A percentile compares a stretch with the other conserved stretches of the same genome.
Evolutionary conservation across 2,329 filamentous ascomycete genomes (phyloP).

Genomic region (Trichothecium sympodiale): DNA sequence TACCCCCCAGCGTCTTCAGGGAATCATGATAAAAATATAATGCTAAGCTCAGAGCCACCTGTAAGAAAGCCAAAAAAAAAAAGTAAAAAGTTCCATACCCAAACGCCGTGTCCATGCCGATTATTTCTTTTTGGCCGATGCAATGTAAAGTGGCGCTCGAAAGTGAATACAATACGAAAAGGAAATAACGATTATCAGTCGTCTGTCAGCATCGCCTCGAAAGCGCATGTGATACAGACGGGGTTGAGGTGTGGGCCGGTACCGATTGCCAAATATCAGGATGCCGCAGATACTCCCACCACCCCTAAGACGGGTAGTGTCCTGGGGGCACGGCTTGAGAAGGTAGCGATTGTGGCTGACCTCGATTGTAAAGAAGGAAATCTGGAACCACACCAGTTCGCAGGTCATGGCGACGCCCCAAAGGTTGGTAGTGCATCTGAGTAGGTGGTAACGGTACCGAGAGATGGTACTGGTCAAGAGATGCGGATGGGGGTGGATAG

Average conservation of each 20-base stretch:
- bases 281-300: constrained; percentile 9
- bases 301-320: constrained; percentile 22
- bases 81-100: constrained; percentile 4
- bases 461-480: constrained; percentile 64
- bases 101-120: constrained; percentile 1
- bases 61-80: constrained; percentile 7
- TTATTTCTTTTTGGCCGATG: background rate
- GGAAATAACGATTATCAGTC: too few relatives aligned
- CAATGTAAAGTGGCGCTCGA: constrained; percentile 4
- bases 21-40: background rate
- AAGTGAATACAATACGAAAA: constrained; percentile 1
- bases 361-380: constrained; percentile 29
- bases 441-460: constrained; percentile 45
- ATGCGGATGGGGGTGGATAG: constrained; percentile 72
- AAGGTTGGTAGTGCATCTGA: constrained; percentile 74
- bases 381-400: constrained; percentile 63
- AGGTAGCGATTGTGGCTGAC: constrained; percentile 10
- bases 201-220: too few relatives aligned
- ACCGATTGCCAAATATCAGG: too few relatives aligned
- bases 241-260: too few relatives aligned
- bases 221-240: too few relatives aligned
- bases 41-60: background rate
- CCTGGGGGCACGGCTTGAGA: constrained; percentile 5
- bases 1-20: background rate
- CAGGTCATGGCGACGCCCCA: constrained; percentile 58